These are phyloP conservation scores for Neofusicoccum umdonicola DNA, from an alignment of 2,329 filamentous ascomycete species.

Conservation along the genomic window DNA sequence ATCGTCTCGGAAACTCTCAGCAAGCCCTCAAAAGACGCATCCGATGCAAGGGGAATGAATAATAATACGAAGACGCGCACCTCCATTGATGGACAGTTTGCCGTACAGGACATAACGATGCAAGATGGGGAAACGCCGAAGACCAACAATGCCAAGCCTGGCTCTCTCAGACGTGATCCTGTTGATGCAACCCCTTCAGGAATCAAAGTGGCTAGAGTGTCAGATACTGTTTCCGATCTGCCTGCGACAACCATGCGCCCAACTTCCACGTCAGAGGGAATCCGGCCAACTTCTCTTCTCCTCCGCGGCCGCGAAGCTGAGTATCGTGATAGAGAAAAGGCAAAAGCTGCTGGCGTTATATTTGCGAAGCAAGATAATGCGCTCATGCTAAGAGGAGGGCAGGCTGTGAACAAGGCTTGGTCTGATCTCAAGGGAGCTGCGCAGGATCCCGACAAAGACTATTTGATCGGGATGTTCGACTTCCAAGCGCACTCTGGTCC, in stretches of 20 bases:
- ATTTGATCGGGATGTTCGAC: slow-evolving; percentile 61
- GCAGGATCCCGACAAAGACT: slow-evolving; percentile 53
- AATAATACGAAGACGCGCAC: not conserved
- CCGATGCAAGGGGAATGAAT: not conserved
- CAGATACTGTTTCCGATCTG: not conserved
- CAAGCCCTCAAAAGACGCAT: not conserved
- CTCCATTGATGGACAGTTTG: not conserved
- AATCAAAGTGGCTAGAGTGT: slow-evolving; percentile 21
- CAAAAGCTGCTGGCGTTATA: slow-evolving; percentile 70
- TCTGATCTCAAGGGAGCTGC: slow-evolving; percentile 46
- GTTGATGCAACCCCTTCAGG: slow-evolving; percentile 22
- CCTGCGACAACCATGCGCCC: slow-evolving; percentile 16
- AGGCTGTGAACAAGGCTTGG: slow-evolving; percentile 32
- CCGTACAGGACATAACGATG: not conserved
- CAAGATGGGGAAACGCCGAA: slow-evolving; percentile 52
- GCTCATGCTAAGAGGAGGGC: slow-evolving; percentile 17
- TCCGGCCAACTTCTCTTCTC: not conserved
- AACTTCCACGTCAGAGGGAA: not conserved
- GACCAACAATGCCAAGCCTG: slow-evolving; percentile 42
- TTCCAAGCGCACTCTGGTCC: slow-evolving; percentile 57
- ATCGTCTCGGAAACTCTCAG: not conserved
- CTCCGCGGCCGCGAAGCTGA: not conserved
- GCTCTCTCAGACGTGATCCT: slow-evolving; percentile 28
- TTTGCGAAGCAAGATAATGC: slow-evolving; percentile 64
- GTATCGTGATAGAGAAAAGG: slow-evolving; percentile 49